These are phyloP conservation scores for Suillus spraguei DNA, from an alignment of 768 basidiomycete genomes.

Conservation along the genomic window DNA sequence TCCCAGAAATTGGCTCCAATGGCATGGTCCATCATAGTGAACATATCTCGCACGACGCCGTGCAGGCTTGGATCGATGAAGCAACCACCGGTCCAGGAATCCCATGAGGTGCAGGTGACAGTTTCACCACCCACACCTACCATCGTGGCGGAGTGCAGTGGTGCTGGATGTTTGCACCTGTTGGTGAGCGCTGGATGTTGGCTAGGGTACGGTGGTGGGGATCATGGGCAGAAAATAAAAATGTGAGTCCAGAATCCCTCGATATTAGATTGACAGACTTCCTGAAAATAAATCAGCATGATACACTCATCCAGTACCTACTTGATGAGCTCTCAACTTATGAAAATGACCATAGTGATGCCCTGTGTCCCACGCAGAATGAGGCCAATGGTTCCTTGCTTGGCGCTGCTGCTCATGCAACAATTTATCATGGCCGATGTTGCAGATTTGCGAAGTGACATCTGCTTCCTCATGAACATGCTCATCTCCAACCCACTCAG, in stretches of 20 bases:
- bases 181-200: conserved; percentile 38
- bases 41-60: conserved; percentile 30
- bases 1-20: conserved; percentile 31
- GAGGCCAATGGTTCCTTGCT: neutral
- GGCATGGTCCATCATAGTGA: conserved; percentile 26
- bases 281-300: too few species aligned
- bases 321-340: neutral
- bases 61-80: conserved; percentile 31
- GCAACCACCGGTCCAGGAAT: conserved; percentile 18
- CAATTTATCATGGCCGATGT: neutral
- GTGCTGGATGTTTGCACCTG: conserved; percentile 34
- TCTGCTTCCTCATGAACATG: neutral
- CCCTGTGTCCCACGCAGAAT: neutral
- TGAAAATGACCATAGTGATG: neutral
- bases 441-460: neutral
- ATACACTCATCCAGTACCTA: neutral
- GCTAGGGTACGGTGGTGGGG: conserved; percentile 42
- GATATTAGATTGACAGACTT: neutral
- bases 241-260: neutral
- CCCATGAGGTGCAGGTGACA: too few species aligned
- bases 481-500: neutral
- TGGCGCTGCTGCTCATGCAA: neutral
- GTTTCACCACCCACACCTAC: too few species aligned
- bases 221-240: conserved; percentile 23
- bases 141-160: conserved; percentile 31